Percentiles rank a stretch among this genome's conserved stretches.
Evolutionary conservation across 1,284 basidiomycete genomes (phyloP).

Genomic region (Dichomitus squalens): DNA sequence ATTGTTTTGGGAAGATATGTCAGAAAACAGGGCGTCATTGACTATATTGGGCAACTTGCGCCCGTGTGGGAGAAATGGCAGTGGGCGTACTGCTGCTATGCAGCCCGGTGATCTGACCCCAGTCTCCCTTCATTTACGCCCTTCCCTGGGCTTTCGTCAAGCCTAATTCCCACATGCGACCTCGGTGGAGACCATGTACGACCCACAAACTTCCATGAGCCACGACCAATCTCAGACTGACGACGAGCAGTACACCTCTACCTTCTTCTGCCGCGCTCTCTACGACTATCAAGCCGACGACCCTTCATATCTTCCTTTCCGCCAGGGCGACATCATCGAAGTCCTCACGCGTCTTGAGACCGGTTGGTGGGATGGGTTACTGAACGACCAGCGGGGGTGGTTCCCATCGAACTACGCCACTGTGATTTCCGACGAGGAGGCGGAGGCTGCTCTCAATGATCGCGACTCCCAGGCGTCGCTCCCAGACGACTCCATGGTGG

Average conservation of each 20-base stretch:
- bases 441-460: constrained; percentile 62
- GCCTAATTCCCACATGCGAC: constrained; percentile 19
- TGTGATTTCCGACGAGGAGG: constrained; percentile 79
- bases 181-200: constrained; percentile 24
- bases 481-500: constrained; percentile 42
- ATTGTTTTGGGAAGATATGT: not conserved
- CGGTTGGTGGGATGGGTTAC: constrained; percentile 99
- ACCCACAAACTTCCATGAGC: constrained; percentile 17
- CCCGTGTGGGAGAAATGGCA: constrained; percentile 19
- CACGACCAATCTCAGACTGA: constrained; percentile 18
- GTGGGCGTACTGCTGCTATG: not conserved
- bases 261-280: constrained; percentile 88
- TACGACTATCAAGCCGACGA: constrained; percentile 92
- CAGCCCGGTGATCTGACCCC: not conserved
- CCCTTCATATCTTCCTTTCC: constrained; percentile 86
- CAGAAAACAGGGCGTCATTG: constrained; percentile 1
- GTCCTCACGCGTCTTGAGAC: constrained; percentile 90
- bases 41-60: constrained; percentile 2
- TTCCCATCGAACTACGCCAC: constrained; percentile 97
- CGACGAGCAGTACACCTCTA: constrained; percentile 56
- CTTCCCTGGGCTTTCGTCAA: constrained; percentile 1
- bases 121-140: constrained; percentile 1
- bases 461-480: constrained; percentile 22
- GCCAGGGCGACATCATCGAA: constrained; percentile 88
- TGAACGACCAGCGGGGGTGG: constrained; percentile 92